A percentile compares a stretch with the other conserved stretches of the same genome.
Conservation (phyloP, 768 basidiomycete genomes). For the Sporobolomyces phaffii region DNA sequence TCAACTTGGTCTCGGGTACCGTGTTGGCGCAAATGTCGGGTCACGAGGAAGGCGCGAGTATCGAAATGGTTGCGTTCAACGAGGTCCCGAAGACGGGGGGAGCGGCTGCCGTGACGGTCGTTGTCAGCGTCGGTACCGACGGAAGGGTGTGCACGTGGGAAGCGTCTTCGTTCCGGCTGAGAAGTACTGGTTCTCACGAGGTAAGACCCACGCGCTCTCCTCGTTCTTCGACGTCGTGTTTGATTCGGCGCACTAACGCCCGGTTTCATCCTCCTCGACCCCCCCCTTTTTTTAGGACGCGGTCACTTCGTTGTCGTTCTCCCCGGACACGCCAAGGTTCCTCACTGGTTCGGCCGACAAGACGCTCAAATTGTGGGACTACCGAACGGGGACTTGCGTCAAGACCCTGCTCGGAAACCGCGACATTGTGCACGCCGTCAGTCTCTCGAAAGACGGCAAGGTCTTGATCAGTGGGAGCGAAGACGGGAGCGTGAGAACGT, state of each 20-base stretch:
- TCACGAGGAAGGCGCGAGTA: slow-evolving; percentile 77
- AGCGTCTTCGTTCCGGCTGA: slow-evolving; percentile 71
- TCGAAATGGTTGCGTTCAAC: slow-evolving; percentile 78
- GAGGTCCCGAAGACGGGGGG: slow-evolving; percentile 59
- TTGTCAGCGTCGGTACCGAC: slow-evolving; percentile 83
- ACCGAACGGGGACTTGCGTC: slow-evolving; percentile 69
- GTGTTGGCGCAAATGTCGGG: slow-evolving; percentile 67
- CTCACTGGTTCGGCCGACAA: slow-evolving; percentile 81
- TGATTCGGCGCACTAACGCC: too few species aligned
- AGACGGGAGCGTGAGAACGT: slow-evolving; percentile 80
- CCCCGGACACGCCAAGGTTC: slow-evolving; percentile 64
- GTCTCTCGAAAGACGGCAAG: slow-evolving; percentile 63
- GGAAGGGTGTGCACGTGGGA: slow-evolving; percentile 95
- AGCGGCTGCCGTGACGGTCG: slow-evolving; percentile 54
- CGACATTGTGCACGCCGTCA: slow-evolving; percentile 67
- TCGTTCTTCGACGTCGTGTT: not conserved
- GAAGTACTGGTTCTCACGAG: slow-evolving; percentile 73
- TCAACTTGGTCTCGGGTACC: slow-evolving; percentile 80
- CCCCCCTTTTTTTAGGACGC: slow-evolving; percentile 62
- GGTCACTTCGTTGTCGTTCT: slow-evolving; percentile 69
- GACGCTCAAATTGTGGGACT: slow-evolving; percentile 86
- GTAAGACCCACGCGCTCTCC: slow-evolving; percentile 51
- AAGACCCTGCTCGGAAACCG: slow-evolving; percentile 77
- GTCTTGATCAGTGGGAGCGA: slow-evolving; percentile 82
- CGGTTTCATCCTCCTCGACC: too few species aligned